Evolutionary conservation across 1,284 basidiomycete genomes (phyloP).

Genomic region (Wolfiporia cocos): DNA sequence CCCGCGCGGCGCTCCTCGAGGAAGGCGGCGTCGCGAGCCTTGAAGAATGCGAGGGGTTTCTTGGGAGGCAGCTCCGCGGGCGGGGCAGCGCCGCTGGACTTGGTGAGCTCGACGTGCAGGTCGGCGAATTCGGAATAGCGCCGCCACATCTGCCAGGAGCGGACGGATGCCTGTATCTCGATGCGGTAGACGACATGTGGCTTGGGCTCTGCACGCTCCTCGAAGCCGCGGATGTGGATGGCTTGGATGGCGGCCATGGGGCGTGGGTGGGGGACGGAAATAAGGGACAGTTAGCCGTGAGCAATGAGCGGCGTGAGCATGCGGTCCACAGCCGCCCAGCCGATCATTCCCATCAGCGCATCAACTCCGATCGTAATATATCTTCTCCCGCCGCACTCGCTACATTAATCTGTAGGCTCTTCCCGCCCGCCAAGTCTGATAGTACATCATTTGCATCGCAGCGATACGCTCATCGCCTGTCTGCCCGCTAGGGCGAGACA

Average conservation of each 20-base stretch:
- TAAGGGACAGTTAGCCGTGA: too few relatives aligned
- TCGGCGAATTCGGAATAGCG: constrained; percentile 93
- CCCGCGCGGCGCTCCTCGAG: constrained; percentile 71
- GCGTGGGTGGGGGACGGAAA: neutral
- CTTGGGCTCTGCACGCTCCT: constrained; percentile 61
- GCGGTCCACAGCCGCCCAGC: too few relatives aligned
- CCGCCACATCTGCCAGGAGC: constrained; percentile 89
- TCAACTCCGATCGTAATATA: too few relatives aligned
- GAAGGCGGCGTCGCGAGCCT: constrained; percentile 39
- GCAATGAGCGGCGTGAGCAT: too few relatives aligned
- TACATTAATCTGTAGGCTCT: too few relatives aligned
- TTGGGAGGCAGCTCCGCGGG: constrained; percentile 80
- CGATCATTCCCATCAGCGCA: too few relatives aligned
- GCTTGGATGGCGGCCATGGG: constrained; percentile 70
- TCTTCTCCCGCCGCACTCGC: too few relatives aligned
- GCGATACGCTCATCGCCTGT: too few relatives aligned
- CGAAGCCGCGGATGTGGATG: constrained; percentile 59
- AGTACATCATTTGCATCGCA: too few relatives aligned
- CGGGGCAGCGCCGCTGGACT: constrained; percentile 64
- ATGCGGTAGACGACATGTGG: constrained; percentile 80
- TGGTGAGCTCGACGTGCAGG: constrained; percentile 76
- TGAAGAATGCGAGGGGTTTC: constrained; percentile 62
- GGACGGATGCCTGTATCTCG: constrained; percentile 74
- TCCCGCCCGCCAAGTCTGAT: too few relatives aligned
- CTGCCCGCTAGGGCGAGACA: too few relatives aligned